A percentile compares a stretch with the other conserved stretches of the same genome.
phyloP scores from a whole-genome alignment of 768 basidiomycete genomes.

The Boletus rubroflammeus region DNA sequence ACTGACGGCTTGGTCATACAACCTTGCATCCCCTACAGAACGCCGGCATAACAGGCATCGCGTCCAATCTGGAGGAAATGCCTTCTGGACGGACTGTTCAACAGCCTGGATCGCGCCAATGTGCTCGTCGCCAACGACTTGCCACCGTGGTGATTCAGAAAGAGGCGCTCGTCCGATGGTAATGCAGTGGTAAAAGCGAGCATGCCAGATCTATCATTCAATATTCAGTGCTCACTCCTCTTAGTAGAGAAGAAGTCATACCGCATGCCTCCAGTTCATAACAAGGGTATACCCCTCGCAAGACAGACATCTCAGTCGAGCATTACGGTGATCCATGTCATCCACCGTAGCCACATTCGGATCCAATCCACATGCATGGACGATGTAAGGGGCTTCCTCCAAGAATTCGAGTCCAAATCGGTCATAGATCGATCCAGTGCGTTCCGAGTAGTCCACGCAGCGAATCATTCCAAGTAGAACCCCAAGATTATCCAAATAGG shows the following conservation, averaged over 20 bases:
- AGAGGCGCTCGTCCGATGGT: background rate
- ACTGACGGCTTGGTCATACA: background rate
- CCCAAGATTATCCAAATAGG: background rate
- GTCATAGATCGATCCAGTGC: background rate
- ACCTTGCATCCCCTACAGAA: conserved; percentile 1
- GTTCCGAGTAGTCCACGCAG: background rate
- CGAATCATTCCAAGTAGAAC: background rate
- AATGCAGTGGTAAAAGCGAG: conserved; percentile 5
- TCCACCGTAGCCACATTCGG: conserved; percentile 5
- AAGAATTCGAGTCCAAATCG: conserved; percentile 1
- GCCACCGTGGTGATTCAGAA: conserved; percentile 6
- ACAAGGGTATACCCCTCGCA: background rate
- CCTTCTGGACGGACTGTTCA: background rate
- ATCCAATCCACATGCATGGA: conserved; percentile 13
- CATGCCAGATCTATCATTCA: conserved; percentile 11
- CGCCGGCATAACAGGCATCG: conserved; percentile 11
- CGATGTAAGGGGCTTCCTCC: conserved; percentile 10
- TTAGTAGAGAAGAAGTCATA: background rate
- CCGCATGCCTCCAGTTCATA: conserved; percentile 13
- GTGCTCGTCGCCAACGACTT: conserved; percentile 4
- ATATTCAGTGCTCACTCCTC: background rate
- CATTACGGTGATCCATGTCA: conserved; percentile 13
- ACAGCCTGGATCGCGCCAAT: conserved; percentile 5
- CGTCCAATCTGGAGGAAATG: conserved; percentile 1
- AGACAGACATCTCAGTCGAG: conserved; percentile 9